phyloP scores from a whole-genome alignment of 2,329 filamentous ascomycete genomes.

The Colletotrichum ledebouriae region DNA sequence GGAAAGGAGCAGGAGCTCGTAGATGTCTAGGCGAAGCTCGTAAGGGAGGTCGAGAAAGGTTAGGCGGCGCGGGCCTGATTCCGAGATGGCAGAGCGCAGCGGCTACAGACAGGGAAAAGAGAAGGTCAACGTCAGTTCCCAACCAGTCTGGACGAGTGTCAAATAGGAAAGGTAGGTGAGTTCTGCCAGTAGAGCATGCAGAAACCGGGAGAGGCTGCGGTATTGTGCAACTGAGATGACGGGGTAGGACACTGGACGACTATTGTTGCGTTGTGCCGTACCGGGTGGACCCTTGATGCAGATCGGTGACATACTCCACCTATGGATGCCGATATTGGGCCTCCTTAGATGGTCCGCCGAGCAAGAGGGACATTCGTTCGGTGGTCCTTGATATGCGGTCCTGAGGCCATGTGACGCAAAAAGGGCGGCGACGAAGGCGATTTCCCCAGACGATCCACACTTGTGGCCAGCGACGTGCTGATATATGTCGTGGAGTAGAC shows the following conservation, averaged over 20 bases:
- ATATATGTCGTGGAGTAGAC: not conserved
- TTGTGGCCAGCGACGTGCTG: constrained; percentile 17
- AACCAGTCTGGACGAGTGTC: not conserved
- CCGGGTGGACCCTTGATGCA: constrained; percentile 21
- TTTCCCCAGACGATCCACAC: constrained; percentile 29
- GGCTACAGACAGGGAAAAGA: constrained; percentile 13
- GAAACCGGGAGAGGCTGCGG: not conserved
- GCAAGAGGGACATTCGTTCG: not conserved
- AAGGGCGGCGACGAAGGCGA: not conserved
- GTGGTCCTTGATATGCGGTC: constrained; percentile 1
- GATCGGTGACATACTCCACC: constrained; percentile 11
- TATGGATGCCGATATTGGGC: not conserved
- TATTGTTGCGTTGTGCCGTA: constrained; percentile 14
- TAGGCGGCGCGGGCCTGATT: constrained; percentile 15
- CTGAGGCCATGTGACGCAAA: constrained; percentile 8
- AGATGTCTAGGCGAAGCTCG: constrained; percentile 49
- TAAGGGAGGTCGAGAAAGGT: constrained; percentile 47
- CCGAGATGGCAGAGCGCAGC: not conserved
- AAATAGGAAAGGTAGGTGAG: not conserved
- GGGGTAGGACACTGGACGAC: constrained; percentile 1
- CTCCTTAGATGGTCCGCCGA: not conserved
- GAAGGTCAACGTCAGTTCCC: constrained; percentile 13
- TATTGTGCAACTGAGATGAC: constrained; percentile 16
- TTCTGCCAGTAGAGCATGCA: not conserved
- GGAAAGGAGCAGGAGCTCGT: constrained; percentile 45